Conservation (phyloP, 768 basidiomycete species). For the Leccinum variicolor region DNA sequence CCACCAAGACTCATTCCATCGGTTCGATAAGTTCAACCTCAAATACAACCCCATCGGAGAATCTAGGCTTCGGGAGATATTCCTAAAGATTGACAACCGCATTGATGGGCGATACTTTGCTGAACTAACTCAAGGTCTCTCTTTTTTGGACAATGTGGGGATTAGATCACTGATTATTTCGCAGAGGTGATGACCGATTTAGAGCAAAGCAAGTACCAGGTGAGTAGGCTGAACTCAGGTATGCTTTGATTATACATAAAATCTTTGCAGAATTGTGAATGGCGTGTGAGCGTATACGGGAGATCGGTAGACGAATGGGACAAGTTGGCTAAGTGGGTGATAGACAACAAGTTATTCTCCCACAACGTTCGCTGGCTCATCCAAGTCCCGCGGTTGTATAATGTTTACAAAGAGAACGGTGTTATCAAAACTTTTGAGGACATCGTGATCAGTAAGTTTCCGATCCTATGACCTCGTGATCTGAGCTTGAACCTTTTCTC, state of each 20-base stretch:
- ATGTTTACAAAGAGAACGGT: conserved; percentile 89
- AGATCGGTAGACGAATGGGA: conserved; percentile 88
- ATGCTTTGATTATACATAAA: not conserved
- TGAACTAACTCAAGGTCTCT: conserved; percentile 83
- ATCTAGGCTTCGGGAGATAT: conserved; percentile 92
- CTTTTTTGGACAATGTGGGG: not conserved
- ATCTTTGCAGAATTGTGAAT: conserved; percentile 78
- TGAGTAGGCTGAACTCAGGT: conserved; percentile 26
- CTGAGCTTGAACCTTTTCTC: not conserved
- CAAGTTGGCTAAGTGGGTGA: conserved; percentile 96
- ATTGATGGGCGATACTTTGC: conserved; percentile 92
- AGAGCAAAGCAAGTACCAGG: conserved; percentile 98
- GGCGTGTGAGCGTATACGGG: conserved; percentile 96
- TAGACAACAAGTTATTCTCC: conserved; percentile 88
- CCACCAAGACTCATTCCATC: conserved; percentile 96
- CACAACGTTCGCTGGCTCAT: conserved; percentile 99
- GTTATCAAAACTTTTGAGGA: conserved; percentile 86
- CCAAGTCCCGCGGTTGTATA: conserved; percentile 91
- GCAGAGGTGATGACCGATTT: conserved; percentile 96
- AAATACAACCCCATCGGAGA: conserved; percentile 98
- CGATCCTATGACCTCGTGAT: not conserved
- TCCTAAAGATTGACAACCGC: conserved; percentile 96
- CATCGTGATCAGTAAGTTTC: conserved; percentile 75
- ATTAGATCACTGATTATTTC: not conserved
- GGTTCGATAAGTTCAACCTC: conserved; percentile 97